Evolutionary conservation across 345 rosid species (phyloP), one percentile per base, ranked within the genome.

Genomic region (Conringia planisiliqua): DNA sequence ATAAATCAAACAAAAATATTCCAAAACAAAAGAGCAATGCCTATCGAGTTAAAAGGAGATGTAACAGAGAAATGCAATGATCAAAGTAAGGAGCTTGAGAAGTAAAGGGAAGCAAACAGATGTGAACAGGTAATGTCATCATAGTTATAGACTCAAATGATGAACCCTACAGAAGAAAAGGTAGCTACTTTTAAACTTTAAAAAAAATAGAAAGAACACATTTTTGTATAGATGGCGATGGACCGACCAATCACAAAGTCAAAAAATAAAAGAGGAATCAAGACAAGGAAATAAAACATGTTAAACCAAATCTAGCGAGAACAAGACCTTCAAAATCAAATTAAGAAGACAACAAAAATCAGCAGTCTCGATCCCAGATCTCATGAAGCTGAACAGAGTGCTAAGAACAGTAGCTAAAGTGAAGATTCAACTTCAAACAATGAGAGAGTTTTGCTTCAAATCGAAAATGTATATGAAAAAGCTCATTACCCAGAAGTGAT

Each of bases 81-180:
- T 35, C 63, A 76, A 76, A 62, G 74, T 22, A 68, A 24, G 29
- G 30, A 64, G 70, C 33, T 57, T 20, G 48, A 36, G 48, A 55
- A 51, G 33, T 56, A 46, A 58, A 68, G 65, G 24, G 48, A 36
- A 57, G 39, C 20, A 47, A 47, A 67, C 7, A 51, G 63, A 52
- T 20, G 55, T 6, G 20, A 32, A 39, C 18, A 63, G 44, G 61
- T n/a, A 33, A 64, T 22, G 70, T 50, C 56, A 68, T 67, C 22
- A 66, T 68, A 60, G 64, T 51, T 51, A 42, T 24, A 76, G 64
- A 52, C 75, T 69, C 42, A 66, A 39, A 72, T 69, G 56, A 69
- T 76, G 75, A 76, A 69, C 74, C 79, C 70, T 76, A 76, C 78
- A 57, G 36, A 67, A 67, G 61, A 38, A 76, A 42, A 52, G 29